Evolutionary conservation across 345 rosid species (phyloP).

Genomic region (Hevea brasiliensis): DNA sequence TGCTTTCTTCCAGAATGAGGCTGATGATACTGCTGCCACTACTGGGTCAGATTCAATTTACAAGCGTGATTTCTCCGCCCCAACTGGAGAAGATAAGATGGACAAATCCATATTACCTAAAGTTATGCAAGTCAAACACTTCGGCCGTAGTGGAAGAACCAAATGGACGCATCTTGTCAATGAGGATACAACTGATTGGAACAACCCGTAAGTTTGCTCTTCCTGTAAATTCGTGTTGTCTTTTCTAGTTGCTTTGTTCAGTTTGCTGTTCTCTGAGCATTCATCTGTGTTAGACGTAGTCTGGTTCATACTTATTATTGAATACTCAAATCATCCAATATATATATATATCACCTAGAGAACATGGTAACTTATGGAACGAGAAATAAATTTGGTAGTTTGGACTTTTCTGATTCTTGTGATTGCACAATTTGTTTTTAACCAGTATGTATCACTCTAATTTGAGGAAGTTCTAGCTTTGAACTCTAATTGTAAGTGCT

Average conservation of each 20-base stretch:
- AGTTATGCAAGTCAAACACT: constrained; percentile 82
- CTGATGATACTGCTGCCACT: constrained; percentile 53
- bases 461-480: neutral
- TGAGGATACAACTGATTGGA: constrained; percentile 84
- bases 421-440: too few species aligned
- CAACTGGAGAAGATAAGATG: constrained; percentile 83
- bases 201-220: constrained; percentile 61
- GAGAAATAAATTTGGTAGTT: too few species aligned
- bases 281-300: too few species aligned
- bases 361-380: too few species aligned
- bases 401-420: too few species aligned
- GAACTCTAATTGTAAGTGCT: neutral
- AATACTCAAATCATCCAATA: too few species aligned
- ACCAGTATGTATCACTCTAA: neutral
- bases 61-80: constrained; percentile 66
- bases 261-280: too few species aligned
- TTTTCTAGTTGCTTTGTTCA: too few species aligned
- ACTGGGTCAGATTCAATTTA: constrained; percentile 45
- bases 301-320: too few species aligned
- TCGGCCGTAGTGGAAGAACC: constrained; percentile 81
- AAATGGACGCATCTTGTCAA: constrained; percentile 88
- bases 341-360: too few species aligned
- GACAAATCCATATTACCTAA: constrained; percentile 67
- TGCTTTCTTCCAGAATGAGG: constrained; percentile 62
- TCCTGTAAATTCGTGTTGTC: neutral